Percentiles rank a stretch among this genome's conserved stretches.
Evolutionary conservation across 108 stramenopile species (phyloP).

Genomic region (Nitzschia palea): DNA sequence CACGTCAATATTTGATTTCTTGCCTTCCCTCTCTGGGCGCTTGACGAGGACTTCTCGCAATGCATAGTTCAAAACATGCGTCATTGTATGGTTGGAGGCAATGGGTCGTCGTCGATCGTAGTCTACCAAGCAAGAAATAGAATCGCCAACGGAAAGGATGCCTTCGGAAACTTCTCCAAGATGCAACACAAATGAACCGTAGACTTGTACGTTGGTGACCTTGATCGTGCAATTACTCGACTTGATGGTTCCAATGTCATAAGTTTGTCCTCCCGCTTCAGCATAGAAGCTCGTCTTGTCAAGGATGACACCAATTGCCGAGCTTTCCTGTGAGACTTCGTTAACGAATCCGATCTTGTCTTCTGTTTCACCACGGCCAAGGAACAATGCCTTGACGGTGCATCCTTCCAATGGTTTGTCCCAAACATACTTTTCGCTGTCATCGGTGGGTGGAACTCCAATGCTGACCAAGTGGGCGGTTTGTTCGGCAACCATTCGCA

Average conservation of each 20-base stretch:
- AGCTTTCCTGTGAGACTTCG: conserved; percentile 62
- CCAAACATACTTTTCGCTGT: conserved; percentile 91
- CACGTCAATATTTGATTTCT: conserved; percentile 39
- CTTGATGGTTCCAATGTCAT: conserved; percentile 86
- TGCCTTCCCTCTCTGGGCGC: conserved; percentile 40
- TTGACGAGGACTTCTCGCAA: conserved; percentile 84
- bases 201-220: conserved; percentile 86
- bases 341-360: conserved; percentile 89
- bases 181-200: conserved; percentile 93
- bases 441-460: conserved; percentile 80
- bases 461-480: conserved; percentile 83
- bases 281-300: conserved; percentile 95
- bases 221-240: conserved; percentile 49
- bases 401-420: conserved; percentile 73
- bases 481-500: conserved; percentile 97
- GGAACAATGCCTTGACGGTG: conserved; percentile 85
- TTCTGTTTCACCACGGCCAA: conserved; percentile 88
- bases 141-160: conserved; percentile 79
- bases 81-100: conserved; percentile 99
- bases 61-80: conserved; percentile 97
- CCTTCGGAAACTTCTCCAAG: conserved; percentile 73
- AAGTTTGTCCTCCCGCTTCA: conserved; percentile 96
- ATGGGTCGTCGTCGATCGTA: conserved; percentile 94
- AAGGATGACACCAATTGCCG: conserved; percentile 88
- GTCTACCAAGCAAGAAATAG: conserved; percentile 86